These are phyloP conservation scores for Cytospora mali DNA, from an alignment of 2,329 filamentous ascomycete species.

Conservation along the genomic window DNA sequence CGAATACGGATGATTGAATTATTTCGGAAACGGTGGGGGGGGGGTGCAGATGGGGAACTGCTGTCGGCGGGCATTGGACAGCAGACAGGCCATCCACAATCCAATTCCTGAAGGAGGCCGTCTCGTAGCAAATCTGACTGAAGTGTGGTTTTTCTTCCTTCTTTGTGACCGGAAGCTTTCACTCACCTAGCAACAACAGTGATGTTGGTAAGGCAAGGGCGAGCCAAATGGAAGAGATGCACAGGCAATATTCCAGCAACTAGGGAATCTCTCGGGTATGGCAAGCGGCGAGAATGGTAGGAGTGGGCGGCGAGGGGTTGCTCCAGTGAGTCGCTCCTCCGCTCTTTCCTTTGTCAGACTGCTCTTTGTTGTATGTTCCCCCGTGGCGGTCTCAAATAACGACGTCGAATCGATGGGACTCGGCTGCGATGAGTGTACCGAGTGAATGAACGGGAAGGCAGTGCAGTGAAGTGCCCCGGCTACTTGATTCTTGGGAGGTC, in stretches of 20 bases:
- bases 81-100: neutral
- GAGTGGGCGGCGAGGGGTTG: neutral
- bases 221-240: conserved; percentile 29
- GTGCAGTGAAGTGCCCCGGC: neutral
- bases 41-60: neutral
- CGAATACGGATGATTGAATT: neutral
- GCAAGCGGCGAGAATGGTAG: conserved; percentile 2
- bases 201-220: conserved; percentile 13
- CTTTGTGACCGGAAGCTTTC: neutral
- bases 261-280: conserved; percentile 25
- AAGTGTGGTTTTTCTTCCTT: conserved; percentile 1
- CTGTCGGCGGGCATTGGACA: neutral
- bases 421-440: neutral
- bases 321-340: neutral
- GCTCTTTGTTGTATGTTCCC: neutral
- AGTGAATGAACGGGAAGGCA: neutral
- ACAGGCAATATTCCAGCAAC: conserved; percentile 40
- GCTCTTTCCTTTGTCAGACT: conserved; percentile 9
- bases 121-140: neutral
- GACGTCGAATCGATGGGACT: conserved; percentile 1
- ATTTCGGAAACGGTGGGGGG: neutral
- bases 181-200: conserved; percentile 27
- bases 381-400: neutral
- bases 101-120: neutral
- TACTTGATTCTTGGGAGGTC: neutral